Base-by-base conservation (phyloP, 345 rosid species). In the Ricinus communis region DNA sequence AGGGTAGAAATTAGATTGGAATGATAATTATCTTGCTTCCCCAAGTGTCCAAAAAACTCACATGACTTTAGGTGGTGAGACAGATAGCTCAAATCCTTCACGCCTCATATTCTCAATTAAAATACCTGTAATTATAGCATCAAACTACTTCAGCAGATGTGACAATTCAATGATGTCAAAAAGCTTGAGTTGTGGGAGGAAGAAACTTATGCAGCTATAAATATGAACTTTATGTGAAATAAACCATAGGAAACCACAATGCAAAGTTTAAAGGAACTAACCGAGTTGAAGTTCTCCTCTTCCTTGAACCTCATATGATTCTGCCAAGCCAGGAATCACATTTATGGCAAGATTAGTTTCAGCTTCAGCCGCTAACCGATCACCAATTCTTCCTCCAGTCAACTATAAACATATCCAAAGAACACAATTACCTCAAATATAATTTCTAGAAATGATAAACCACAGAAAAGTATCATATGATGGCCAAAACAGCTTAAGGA, bases 251-350 rank as follows among this genome's bases (percentile, higher is more conserved):
- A 59, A 56, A 31, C 13, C 41, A 65, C 8, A 46, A 52, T 22
- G 25, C 58, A 70, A 77, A 65, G 74, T 54, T 57, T 51, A 69
- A 47, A 72, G 54, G 59, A 63, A 78, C 88, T 74, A 49, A 95
- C 99, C 99, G 47, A 95, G 91, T 86, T 95, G 99, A 81, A 95
- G 98, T 82, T 92, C 98, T 72, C 99, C 99, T 76, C 98, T 89
- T 62, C 99, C 98, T 76, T 95, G 98, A 74, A 95, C 99, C 82
- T 95, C 98, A 77, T 71, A 92, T 45, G 99, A 82, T 66, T 95
- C 99, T 72, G 94, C 84, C 72, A 89, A 40, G 69, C 93, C 92
- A 31, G 98, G 98, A 77, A 92, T 83, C 55, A 92, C 96, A 82
- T 95, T 92, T 69, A 92, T 92, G 71, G 99, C 97, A 78, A 95